Evolutionary conservation across 2,329 filamentous ascomycete species (phyloP).

Genomic region (Mollisia scopiformis): DNA sequence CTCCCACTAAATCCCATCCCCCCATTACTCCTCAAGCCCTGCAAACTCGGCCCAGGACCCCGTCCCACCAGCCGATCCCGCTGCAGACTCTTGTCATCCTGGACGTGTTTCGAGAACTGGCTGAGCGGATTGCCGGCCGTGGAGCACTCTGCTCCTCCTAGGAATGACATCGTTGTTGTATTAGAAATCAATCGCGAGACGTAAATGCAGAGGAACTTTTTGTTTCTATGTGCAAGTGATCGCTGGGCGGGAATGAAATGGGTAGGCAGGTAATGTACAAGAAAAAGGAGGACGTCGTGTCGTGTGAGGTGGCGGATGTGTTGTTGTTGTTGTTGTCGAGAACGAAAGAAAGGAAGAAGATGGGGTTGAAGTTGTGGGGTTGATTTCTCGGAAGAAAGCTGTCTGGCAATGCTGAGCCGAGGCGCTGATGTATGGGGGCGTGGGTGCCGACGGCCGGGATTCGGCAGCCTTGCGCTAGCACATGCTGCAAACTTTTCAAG

Average conservation of each 20-base stretch:
- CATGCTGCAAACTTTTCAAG: too few species aligned
- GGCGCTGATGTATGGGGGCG: background rate
- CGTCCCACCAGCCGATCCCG: slow-evolving; percentile 83
- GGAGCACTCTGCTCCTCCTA: slow-evolving; percentile 95
- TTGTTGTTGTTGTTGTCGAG: too few species aligned
- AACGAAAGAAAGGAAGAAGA: background rate
- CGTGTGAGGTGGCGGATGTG: background rate
- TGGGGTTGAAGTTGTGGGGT: background rate
- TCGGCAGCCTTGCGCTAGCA: too few species aligned
- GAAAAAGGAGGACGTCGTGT: background rate
- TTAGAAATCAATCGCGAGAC: background rate
- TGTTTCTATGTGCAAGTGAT: slow-evolving; percentile 6
- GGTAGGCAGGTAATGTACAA: slow-evolving; percentile 1
- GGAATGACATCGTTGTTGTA: slow-evolving; percentile 75
- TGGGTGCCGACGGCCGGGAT: too few species aligned
- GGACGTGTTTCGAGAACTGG: slow-evolving; percentile 96
- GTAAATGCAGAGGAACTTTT: slow-evolving; percentile 1
- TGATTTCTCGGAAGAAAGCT: background rate
- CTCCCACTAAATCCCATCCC: slow-evolving; percentile 46
- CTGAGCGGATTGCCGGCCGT: slow-evolving; percentile 94
- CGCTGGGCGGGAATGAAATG: too few species aligned
- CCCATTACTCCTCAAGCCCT: slow-evolving; percentile 75
- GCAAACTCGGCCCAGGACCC: slow-evolving; percentile 70
- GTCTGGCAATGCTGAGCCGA: background rate
- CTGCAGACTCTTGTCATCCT: slow-evolving; percentile 94